Percentiles rank a stretch among this genome's conserved stretches.
Conservation (phyloP, 1,139 yeast genomes). For the Suhomyces anneliseae region DNA sequence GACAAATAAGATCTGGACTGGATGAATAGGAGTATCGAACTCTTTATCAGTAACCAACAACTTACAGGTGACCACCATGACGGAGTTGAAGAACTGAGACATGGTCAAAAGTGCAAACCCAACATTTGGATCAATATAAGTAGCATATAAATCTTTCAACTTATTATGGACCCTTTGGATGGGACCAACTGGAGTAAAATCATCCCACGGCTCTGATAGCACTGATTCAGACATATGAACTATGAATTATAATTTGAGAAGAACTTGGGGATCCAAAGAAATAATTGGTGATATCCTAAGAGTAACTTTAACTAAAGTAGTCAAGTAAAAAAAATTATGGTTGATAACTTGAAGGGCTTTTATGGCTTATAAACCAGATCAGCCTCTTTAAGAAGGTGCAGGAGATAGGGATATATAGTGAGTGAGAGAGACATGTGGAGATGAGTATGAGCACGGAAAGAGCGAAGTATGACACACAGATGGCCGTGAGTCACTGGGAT, state of each 20-base stretch:
- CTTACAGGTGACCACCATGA: constrained; percentile 76
- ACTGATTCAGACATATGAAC: constrained; percentile 1
- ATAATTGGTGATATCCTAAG: too few relatives aligned
- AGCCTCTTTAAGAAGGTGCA: too few relatives aligned
- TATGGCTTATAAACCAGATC: too few relatives aligned
- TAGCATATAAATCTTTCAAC: constrained; percentile 4
- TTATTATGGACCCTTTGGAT: neutral
- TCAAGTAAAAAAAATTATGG: too few relatives aligned
- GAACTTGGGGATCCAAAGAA: too few relatives aligned
- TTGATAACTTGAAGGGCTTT: too few relatives aligned
- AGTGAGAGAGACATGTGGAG: too few relatives aligned
- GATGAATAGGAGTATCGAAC: constrained; percentile 60
- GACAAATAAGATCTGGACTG: constrained; percentile 71
- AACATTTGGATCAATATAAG: constrained; percentile 22
- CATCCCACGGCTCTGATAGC: constrained; percentile 7
- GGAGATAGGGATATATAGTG: too few relatives aligned
- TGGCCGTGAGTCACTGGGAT: too few relatives aligned
- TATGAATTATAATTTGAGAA: neutral
- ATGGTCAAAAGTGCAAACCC: constrained; percentile 48
- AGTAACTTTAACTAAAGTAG: too few relatives aligned
- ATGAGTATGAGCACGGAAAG: too few relatives aligned
- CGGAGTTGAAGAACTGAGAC: constrained; percentile 70
- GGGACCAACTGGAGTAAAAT: neutral
- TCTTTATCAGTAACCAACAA: constrained; percentile 64
- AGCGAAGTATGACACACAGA: too few relatives aligned